Evolutionary conservation across 768 basidiomycete species (phyloP).

Genomic region (Mycena albidolilacea): DNA sequence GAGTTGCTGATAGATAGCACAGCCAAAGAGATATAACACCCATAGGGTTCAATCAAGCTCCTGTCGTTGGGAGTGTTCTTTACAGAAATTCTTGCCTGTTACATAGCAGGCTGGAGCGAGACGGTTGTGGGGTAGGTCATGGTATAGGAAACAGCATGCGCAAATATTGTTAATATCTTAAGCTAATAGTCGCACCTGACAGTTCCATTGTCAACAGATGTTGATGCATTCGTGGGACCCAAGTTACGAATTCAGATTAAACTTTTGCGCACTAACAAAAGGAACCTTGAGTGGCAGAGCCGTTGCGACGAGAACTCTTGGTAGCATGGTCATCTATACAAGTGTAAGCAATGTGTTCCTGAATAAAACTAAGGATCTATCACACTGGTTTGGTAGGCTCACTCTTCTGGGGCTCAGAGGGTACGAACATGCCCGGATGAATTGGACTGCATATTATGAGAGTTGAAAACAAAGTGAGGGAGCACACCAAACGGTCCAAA

Average conservation of each 20-base stretch:
- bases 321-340: neutral
- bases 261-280: neutral
- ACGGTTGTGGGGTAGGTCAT: too few species aligned
- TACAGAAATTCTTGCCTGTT: too few species aligned
- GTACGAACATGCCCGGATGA: neutral
- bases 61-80: too few species aligned
- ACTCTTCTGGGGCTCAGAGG: neutral
- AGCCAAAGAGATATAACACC: too few species aligned
- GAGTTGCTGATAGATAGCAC: neutral
- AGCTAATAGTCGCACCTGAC: too few species aligned
- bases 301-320: neutral
- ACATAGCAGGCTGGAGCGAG: too few species aligned
- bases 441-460: neutral
- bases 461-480: neutral
- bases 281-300: too few species aligned
- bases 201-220: too few species aligned
- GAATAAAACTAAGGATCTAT: neutral
- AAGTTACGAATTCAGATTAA: neutral
- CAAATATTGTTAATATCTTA: neutral
- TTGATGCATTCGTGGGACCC: too few species aligned
- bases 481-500: neutral
- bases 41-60: too few species aligned
- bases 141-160: too few species aligned
- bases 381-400: neutral
- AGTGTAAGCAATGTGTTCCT: neutral